Evolutionary conservation across 768 basidiomycete genomes (phyloP), one percentile per base, ranked within the genome.

Genomic region (Lentinus tigrinus): DNA sequence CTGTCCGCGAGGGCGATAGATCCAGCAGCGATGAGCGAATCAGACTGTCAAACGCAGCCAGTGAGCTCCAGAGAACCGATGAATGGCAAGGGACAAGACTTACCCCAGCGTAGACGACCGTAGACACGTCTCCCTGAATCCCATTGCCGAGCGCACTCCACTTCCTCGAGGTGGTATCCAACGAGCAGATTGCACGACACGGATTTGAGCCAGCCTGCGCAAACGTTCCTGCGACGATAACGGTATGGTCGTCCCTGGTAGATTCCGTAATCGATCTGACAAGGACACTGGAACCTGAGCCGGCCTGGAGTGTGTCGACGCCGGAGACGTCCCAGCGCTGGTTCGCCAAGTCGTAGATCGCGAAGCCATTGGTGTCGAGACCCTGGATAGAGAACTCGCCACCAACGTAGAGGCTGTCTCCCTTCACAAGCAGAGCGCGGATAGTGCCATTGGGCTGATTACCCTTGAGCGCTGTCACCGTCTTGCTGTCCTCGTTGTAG

Each of bases 171-270:
- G 68, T 69, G 2, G 79, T 81, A 68, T 95, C 86, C 66, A 90
- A 87, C 19, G 82, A 73, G 69, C 96, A 99, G 40, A 98, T 84
- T 2, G 83, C 86, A 38, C 82, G 81, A 71, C 96, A 98, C 1
- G 74, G 70, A 16, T 90, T 73, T 0, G 86, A 81, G 8, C 93
- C 95, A 2, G 90, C 93, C 40, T 85, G 81, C 0, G 83, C 72
- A 62, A 99, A 98, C 2, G 88, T 85, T n/a, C 96, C 96, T 2
- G 90, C 94, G 11, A 97, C 88, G 47, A 97, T 77, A 52, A 98
- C 69, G 2, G 78, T 78, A 47, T 85, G 80, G 24, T 81, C 65
- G 64, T 85, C 81, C 13, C 85, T 80, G 1, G 81, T 67, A 0
- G 92, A 82, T 54, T 78, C 75, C 2, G 83, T 81, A 62, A 98